Evolutionary conservation across 257 asterid genomes (phyloP).

Genomic region (Voacanga thouarsii): DNA sequence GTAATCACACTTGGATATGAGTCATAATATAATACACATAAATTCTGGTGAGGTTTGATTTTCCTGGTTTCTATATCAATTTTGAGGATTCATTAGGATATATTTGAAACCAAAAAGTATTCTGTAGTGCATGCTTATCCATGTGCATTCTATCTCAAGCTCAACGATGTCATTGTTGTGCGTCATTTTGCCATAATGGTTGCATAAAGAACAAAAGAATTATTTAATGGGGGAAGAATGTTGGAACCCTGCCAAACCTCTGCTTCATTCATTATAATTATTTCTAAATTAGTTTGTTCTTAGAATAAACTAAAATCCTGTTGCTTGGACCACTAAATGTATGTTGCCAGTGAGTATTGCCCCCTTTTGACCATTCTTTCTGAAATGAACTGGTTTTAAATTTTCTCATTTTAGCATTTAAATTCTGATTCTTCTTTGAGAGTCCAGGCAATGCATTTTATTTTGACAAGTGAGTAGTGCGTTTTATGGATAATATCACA

Average conservation of each 20-base stretch:
- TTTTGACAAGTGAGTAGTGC: too few relatives aligned
- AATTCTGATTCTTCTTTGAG: not conserved
- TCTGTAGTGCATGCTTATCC: not conserved
- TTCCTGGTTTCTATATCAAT: not conserved
- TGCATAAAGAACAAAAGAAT: not conserved
- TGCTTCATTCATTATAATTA: not conserved
- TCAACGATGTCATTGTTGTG: not conserved
- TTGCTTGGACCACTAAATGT: not conserved
- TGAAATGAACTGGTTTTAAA: not conserved
- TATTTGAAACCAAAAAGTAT: not conserved
- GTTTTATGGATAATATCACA: not conserved
- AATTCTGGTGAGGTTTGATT: not conserved
- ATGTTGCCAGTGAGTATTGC: not conserved
- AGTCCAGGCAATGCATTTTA: not conserved
- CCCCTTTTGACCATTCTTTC: not conserved
- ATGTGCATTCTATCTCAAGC: not conserved
- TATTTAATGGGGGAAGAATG: not conserved
- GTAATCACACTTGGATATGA: not conserved
- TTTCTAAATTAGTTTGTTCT: not conserved
- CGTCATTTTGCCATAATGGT: not conserved
- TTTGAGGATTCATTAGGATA: not conserved
- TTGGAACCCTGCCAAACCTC: not conserved
- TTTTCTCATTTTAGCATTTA: not conserved
- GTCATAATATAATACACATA: not conserved
- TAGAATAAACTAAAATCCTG: not conserved